Conservation (phyloP, 441 rosid species). For the Gossypium trilobum region DNA sequence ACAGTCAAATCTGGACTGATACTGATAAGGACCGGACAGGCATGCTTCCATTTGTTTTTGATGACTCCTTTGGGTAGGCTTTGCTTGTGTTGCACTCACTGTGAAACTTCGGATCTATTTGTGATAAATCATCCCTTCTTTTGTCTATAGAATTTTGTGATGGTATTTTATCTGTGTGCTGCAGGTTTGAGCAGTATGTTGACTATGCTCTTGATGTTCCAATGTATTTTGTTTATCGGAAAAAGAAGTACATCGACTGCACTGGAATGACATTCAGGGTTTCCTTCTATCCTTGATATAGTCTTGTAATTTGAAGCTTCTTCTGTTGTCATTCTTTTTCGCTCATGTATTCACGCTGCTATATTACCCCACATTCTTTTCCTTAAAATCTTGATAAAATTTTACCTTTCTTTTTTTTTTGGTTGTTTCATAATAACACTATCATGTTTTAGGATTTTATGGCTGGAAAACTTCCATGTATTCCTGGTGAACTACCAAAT, state of each 20-base stretch:
- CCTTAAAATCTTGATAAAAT: background rate
- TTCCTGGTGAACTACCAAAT: constrained; percentile 88
- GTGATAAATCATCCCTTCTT: background rate
- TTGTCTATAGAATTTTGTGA: background rate
- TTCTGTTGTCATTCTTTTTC: constrained; percentile 1
- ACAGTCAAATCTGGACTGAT: constrained; percentile 92
- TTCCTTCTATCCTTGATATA: constrained; percentile 34
- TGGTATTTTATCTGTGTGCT: constrained; percentile 14
- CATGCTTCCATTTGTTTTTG: constrained; percentile 93
- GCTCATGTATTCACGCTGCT: background rate
- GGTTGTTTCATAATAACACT: background rate
- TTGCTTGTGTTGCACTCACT: constrained; percentile 6
- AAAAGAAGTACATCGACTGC: constrained; percentile 82
- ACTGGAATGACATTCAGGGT: constrained; percentile 95
- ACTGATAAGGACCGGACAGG: constrained; percentile 89
- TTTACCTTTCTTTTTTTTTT: background rate
- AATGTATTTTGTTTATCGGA: constrained; percentile 89
- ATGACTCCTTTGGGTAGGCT: constrained; percentile 82
- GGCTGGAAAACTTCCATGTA: constrained; percentile 84
- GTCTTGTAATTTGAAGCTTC: constrained; percentile 28
- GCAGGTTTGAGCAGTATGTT: constrained; percentile 96
- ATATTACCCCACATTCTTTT: background rate
- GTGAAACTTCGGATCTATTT: background rate
- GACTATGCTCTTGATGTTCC: constrained; percentile 98
- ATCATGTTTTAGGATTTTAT: constrained; percentile 63